Percentiles rank a stretch among this genome's conserved stretches.
Conservation (phyloP, 2,329 filamentous ascomycete species). For the Paecilomyces sp. region DNA sequence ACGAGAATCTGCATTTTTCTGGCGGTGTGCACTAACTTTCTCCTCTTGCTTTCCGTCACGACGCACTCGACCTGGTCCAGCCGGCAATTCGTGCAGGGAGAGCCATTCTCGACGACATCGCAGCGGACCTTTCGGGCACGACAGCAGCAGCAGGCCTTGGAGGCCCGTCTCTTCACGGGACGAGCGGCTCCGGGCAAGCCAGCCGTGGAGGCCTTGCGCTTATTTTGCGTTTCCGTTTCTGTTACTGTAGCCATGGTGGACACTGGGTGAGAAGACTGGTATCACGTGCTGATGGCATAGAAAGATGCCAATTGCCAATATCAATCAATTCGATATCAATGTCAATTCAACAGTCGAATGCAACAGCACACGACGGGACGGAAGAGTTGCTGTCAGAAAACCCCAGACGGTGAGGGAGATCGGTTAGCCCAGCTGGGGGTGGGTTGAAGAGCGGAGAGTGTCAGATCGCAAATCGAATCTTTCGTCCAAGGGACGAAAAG, state of each 20-base stretch:
- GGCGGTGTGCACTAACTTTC: constrained; percentile 39
- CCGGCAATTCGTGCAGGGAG: constrained; percentile 80
- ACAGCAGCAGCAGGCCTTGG: constrained; percentile 83
- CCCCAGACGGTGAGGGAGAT: too few relatives aligned
- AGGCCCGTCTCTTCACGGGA: constrained; percentile 75
- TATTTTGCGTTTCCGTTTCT: constrained; percentile 33
- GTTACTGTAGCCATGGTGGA: constrained; percentile 11
- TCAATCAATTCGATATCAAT: background rate
- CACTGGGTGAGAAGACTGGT: background rate
- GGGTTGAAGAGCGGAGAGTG: constrained; percentile 17
- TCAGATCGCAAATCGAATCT: constrained; percentile 2
- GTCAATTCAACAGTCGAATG: too few relatives aligned
- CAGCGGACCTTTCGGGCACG: constrained; percentile 85
- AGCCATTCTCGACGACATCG: constrained; percentile 80
- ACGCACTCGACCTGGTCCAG: constrained; percentile 47
- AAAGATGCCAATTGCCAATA: background rate
- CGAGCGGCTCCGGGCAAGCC: constrained; percentile 47
- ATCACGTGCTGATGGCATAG: background rate
- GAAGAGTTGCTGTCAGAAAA: too few relatives aligned
- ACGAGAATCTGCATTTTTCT: background rate
- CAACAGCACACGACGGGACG: too few relatives aligned
- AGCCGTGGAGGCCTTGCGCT: constrained; percentile 52
- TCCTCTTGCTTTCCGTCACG: constrained; percentile 73
- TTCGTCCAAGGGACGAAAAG: constrained; percentile 2
- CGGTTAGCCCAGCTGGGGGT: constrained; percentile 12